Base-by-base conservation (phyloP, 441 rosid species). In the Syzygium syzygioides region DNA sequence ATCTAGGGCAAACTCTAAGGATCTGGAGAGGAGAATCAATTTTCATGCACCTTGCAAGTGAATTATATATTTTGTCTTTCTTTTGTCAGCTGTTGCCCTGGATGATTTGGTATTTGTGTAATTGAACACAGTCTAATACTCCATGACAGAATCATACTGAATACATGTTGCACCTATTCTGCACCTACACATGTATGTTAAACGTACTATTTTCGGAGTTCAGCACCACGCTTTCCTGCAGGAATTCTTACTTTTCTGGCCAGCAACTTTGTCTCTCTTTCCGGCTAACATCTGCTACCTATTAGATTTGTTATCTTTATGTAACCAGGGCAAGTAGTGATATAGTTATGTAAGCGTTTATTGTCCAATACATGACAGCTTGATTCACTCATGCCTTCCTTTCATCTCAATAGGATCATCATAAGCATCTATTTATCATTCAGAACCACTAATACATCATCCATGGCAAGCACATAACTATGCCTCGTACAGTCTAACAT, bases 11-110 rank as follows among this genome's bases (percentile, higher is more conserved):
- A 41, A 41, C 8, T 41, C 55, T 91, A 92, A 89, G 94, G 93
- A 90, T 95, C 94, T 53, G 94, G 86, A 55, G 45, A 66, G 79
- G 7, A 66, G 79, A 66, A 66, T 66, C 41, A 2, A 66, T 32
- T 45, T 66, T 66, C 45, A 66, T 66, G 13, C 45, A 32, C 34
- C 79, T 66, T 66, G 79, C 79, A 17, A 32, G 79, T 34, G 79
- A 66, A 66, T 9, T 9, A 32, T 66, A 32, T 0, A 66, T 1
- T 66, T 30, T 14, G 76, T 64, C 76, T 30, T 64, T 64, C 48
- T 23, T 71, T 71, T 71, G 15, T 34, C 80, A 20, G 14, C 50
- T 26, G 3, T 71, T 34, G 28, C 80, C n/a, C 80, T 37, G 15
- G 80, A 19, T 20, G 50, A 5, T 71, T 19, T 34, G 26, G 25